Conservation (phyloP, 1,284 basidiomycete genomes). For the Sphagnurus paluster region DNA sequence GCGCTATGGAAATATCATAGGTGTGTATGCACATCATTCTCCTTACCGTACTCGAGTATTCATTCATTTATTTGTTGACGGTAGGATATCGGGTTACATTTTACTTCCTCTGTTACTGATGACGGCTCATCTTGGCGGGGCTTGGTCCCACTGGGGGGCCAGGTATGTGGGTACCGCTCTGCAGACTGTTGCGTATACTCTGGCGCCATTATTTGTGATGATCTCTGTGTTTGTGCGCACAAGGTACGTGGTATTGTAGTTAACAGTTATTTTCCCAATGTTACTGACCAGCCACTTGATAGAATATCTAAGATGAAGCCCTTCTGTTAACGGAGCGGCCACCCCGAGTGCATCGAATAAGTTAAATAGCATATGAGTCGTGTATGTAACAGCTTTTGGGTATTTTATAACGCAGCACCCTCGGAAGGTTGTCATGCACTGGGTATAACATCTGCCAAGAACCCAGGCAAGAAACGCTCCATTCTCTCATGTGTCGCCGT, state of each 20-base stretch:
- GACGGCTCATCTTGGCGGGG: slow-evolving; percentile 63
- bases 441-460: slow-evolving; percentile 74
- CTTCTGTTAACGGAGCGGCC: slow-evolving; percentile 13
- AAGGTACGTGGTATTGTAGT: no score
- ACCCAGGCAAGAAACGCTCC: slow-evolving; percentile 87
- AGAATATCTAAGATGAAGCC: slow-evolving; percentile 56
- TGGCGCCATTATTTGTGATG: slow-evolving; percentile 49
- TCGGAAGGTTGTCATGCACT: slow-evolving; percentile 9
- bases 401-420: slow-evolving; percentile 2
- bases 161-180: slow-evolving; percentile 37
- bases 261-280: neutral
- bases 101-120: slow-evolving; percentile 55
- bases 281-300: neutral
- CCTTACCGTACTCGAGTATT: slow-evolving; percentile 3
- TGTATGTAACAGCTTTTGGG: no score
- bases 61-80: slow-evolving; percentile 1
- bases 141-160: slow-evolving; percentile 57
- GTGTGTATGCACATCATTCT: slow-evolving; percentile 34
- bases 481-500: slow-evolving; percentile 80
- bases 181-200: slow-evolving; percentile 50
- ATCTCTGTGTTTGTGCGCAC: slow-evolving; percentile 41
- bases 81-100: slow-evolving; percentile 65
- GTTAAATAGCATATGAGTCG: no score
- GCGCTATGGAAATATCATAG: slow-evolving; percentile 76
- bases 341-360: neutral